Percentiles rank a stretch among this genome's conserved stretches.
Conservation (phyloP, 1,139 yeast genomes). For the Zygosaccharomyces pseudobailii region DNA sequence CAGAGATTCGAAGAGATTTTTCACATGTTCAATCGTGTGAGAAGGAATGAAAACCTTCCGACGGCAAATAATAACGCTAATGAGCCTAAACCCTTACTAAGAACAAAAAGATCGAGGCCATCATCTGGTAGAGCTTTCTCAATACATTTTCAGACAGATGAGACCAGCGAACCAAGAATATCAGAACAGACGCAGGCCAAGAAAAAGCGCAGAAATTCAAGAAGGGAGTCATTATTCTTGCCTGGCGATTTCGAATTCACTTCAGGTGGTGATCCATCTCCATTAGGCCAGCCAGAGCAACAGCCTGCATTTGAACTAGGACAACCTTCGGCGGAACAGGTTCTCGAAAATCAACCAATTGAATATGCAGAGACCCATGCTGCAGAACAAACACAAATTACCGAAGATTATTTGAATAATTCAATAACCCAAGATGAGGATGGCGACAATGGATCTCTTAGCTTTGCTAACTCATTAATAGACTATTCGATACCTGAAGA, state of each 20-base stretch:
- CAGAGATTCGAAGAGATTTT: slow-evolving; percentile 44
- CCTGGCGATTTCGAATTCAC: slow-evolving; percentile 29
- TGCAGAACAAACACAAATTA: not conserved
- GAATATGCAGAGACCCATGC: not conserved
- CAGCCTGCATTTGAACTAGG: not conserved
- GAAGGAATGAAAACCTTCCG: slow-evolving; percentile 37
- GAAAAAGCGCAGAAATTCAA: slow-evolving; percentile 36
- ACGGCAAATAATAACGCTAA: slow-evolving; percentile 9
- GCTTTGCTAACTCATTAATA: slow-evolving; percentile 29
- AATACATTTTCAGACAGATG: slow-evolving; percentile 1
- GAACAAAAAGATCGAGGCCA: slow-evolving; percentile 3
- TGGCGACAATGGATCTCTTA: slow-evolving; percentile 19
- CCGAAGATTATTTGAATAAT: not conserved
- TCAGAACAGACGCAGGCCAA: slow-evolving; percentile 9
- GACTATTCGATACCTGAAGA: slow-evolving; percentile 34
- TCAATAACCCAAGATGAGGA: slow-evolving; percentile 10
- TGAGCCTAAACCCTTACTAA: slow-evolving; percentile 8
- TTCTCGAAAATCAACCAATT: not conserved
- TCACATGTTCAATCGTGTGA: slow-evolving; percentile 37
- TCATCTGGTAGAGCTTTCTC: not conserved
- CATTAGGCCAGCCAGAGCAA: not conserved
- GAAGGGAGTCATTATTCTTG: slow-evolving; percentile 38
- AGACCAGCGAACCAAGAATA: not conserved
- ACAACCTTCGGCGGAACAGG: not conserved
- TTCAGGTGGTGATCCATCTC: not conserved